phyloP scores from a whole-genome alignment of 139 green algal genomes.

The Auxenochlorella pyrenoidosa region DNA sequence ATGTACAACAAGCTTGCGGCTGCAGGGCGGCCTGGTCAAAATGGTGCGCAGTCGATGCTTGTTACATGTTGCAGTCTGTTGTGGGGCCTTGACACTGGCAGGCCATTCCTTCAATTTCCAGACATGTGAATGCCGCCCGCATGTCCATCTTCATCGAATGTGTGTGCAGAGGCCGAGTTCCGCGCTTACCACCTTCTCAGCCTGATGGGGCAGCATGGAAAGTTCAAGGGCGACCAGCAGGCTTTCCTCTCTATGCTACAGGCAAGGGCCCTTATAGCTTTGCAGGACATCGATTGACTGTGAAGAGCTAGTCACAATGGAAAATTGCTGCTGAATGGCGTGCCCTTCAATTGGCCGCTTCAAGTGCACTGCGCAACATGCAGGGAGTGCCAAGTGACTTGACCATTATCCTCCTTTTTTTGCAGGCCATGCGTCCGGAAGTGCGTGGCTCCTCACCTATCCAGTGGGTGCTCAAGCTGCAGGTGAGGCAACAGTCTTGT shows the following conservation, averaged over 20 bases:
- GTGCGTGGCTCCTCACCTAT: conserved; percentile 28
- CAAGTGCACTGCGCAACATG: neutral
- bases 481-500: neutral
- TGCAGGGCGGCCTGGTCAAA: conserved; percentile 22
- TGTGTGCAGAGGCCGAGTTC: conserved; percentile 73
- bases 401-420: too few relatives aligned
- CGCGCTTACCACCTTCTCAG: conserved; percentile 77
- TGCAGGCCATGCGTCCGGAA: conserved; percentile 44
- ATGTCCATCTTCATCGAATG: too few relatives aligned
- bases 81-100: neutral
- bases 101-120: neutral
- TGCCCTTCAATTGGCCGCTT: neutral
- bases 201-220: conserved; percentile 72
- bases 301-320: neutral
- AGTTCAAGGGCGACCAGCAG: conserved; percentile 62
- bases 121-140: neutral
- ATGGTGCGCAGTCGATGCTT: conserved; percentile 11
- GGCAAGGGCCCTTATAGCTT: neutral
- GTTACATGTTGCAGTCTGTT: neutral
- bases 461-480: conserved; percentile 27
- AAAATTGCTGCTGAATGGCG: neutral
- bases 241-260: conserved; percentile 47
- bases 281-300: too few relatives aligned
- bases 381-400: too few relatives aligned
- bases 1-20: conserved; percentile 71